phyloP scores from a whole-genome alignment of 1,139 yeast species.

The Scheffersomyces titani region DNA sequence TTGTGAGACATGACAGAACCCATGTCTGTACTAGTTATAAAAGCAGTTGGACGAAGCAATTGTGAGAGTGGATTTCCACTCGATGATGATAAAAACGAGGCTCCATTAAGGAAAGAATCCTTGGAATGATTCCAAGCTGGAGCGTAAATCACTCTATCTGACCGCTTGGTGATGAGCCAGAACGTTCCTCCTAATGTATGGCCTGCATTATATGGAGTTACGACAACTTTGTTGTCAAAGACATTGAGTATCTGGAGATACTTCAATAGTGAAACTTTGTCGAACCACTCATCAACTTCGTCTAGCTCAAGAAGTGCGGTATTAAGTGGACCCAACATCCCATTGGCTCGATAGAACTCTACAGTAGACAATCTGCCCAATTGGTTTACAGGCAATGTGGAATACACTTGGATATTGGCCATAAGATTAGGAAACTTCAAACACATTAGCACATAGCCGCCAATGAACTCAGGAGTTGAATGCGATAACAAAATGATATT shows the following conservation, averaged over 20 bases:
- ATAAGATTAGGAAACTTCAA: conserved; percentile 60
- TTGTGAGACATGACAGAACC: conserved; percentile 70
- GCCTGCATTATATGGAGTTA: conserved; percentile 90
- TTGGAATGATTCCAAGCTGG: conserved; percentile 95
- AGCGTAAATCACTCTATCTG: conserved; percentile 82
- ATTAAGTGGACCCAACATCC: conserved; percentile 73
- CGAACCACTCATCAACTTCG: conserved; percentile 82
- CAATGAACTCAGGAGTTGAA: conserved; percentile 76
- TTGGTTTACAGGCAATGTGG: conserved; percentile 86
- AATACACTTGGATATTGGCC: conserved; percentile 71
- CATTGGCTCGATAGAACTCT: conserved; percentile 72
- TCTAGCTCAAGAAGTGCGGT: conserved; percentile 63
- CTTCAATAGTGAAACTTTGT: conserved; percentile 65
- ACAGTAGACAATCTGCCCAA: conserved; percentile 84
- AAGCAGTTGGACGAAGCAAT: conserved; percentile 76
- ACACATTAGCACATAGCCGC: conserved; percentile 76
- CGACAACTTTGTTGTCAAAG: conserved; percentile 58
- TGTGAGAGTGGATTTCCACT: conserved; percentile 59
- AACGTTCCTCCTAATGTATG: conserved; percentile 90
- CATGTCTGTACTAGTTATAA: conserved; percentile 74
- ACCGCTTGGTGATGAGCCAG: conserved; percentile 75
- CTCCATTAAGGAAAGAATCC: conserved; percentile 80
- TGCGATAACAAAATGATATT: conserved; percentile 81
- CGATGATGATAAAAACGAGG: conserved; percentile 58
- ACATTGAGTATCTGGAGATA: conserved; percentile 75